phyloP scores from a whole-genome alignment of 371 early-diverging fungal species.

The Nosema granulosis region DNA sequence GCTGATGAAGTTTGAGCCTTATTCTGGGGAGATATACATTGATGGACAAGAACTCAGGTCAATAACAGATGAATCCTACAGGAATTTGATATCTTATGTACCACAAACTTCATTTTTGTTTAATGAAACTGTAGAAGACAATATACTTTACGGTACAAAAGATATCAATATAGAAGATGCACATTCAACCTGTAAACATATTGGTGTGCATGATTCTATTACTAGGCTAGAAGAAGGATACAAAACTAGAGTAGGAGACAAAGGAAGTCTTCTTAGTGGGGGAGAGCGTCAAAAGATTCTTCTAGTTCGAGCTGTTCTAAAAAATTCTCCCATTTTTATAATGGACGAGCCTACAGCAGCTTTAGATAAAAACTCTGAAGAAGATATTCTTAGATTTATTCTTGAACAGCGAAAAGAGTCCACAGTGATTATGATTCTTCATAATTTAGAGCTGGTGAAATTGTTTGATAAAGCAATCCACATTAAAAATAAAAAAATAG shows the following conservation, averaged over 20 bases:
- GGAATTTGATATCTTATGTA: slow-evolving; percentile 75
- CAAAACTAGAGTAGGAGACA: slow-evolving; percentile 81
- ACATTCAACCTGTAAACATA: background rate
- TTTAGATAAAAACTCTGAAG: slow-evolving; percentile 55
- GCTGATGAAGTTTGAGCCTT: slow-evolving; percentile 72
- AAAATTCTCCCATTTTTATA: slow-evolving; percentile 68
- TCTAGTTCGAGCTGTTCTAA: slow-evolving; percentile 75
- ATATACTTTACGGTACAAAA: slow-evolving; percentile 71
- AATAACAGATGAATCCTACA: slow-evolving; percentile 71
- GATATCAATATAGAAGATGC: slow-evolving; percentile 10
- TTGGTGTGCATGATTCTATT: slow-evolving; percentile 49
- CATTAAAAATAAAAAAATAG: slow-evolving; percentile 20
- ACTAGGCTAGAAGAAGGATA: slow-evolving; percentile 68
- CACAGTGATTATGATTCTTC: slow-evolving; percentile 48
- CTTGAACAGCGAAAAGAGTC: slow-evolving; percentile 2
- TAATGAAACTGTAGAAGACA: slow-evolving; percentile 75
- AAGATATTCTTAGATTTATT: slow-evolving; percentile 30
- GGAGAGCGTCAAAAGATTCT: slow-evolving; percentile 89
- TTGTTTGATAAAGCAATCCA: slow-evolving; percentile 44
- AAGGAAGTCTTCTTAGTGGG: slow-evolving; percentile 76
- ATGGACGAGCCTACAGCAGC: slow-evolving; percentile 70
- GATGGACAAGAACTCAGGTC: slow-evolving; percentile 77
- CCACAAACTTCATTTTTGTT: slow-evolving; percentile 76
- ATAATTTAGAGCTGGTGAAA: slow-evolving; percentile 35
- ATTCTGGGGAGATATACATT: slow-evolving; percentile 74